Conservation (phyloP, 805 yeast species). For the Nakazawaea ambrosiae region DNA sequence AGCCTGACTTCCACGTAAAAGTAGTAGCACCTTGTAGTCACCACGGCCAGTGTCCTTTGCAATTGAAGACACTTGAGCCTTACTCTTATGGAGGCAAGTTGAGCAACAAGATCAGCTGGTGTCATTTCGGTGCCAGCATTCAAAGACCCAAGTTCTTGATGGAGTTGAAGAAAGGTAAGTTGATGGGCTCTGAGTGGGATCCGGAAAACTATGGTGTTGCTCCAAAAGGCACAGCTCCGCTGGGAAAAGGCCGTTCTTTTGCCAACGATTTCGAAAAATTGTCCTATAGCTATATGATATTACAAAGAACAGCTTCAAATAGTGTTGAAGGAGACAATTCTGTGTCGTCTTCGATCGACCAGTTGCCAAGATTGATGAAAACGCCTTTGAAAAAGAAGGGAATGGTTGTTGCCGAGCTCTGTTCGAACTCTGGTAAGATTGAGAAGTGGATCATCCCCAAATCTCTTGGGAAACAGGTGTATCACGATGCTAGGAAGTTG, state of each 20-base stretch:
- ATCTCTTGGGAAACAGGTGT: slow-evolving; percentile 63
- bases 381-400: slow-evolving; percentile 75
- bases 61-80: slow-evolving; percentile 63
- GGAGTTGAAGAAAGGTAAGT: slow-evolving; percentile 80
- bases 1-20: slow-evolving; percentile 43
- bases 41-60: slow-evolving; percentile 81
- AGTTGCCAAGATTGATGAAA: slow-evolving; percentile 69
- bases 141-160: slow-evolving; percentile 72
- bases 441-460: slow-evolving; percentile 88
- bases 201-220: slow-evolving; percentile 51
- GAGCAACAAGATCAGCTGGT: slow-evolving; percentile 48
- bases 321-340: not conserved
- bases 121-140: slow-evolving; percentile 66
- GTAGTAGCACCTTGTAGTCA: slow-evolving; percentile 90
- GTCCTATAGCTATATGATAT: slow-evolving; percentile 66
- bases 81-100: slow-evolving; percentile 47
- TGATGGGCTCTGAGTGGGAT: slow-evolving; percentile 68
- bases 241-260: slow-evolving; percentile 75
- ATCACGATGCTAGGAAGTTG: slow-evolving; percentile 87
- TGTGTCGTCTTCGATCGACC: slow-evolving; percentile 15
- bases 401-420: slow-evolving; percentile 72
- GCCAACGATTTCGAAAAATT: slow-evolving; percentile 68
- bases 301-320: slow-evolving; percentile 50
- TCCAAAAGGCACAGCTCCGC: slow-evolving; percentile 33
- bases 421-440: slow-evolving; percentile 63